Base-by-base conservation (phyloP, 345 rosid species). In the Conringia planisiliqua region DNA sequence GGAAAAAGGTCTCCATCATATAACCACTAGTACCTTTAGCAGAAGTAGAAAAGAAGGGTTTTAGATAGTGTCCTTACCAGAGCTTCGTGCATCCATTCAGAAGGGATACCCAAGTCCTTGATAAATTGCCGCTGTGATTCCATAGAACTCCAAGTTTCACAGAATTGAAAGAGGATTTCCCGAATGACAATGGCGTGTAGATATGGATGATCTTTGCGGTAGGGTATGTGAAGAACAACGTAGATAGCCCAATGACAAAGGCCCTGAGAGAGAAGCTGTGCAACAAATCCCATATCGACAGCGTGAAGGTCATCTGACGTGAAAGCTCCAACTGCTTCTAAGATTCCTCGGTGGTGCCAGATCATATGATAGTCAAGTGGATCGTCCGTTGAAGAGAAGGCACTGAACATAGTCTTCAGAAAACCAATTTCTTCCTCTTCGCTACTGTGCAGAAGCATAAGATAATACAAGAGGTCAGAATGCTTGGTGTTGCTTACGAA, bases 351-450 rank as follows among this genome's bases (percentile, higher is more conserved):
- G 71, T 92, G 87, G 87, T 92, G 98, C 98, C 97, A 95, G 76
- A 90, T 90, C 99, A 95, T 95, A 83, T 92, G 99, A 82, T 86
- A 84, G 86, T 95, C 99, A 62, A 95, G 98, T 61, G 98, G 97
- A 85, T 95, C 97, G 66, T 88, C 59, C 40, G 97, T 92, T 51
- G 98, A 95, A 69, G 97, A 87, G 76, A 82, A 85, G 78, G 91
- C 85, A 83, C 97, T 95, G 73, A 92, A 84, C 99, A 92, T 95
- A 33, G 85, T 85, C 84, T 90, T 92, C 78, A 88, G 64, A 63
- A 79, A 83, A 70, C 84, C 78, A 81, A 81, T 62, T 69, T 87
- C 83, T 46, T 77, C 74, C 39, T 82, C 90, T 69, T 86, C 92
- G 80, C 77, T 85, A 60, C 92, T 85, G 83, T 90, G 97, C 67